Evolutionary conservation across 768 basidiomycete genomes (phyloP).

Genomic region (Lyophyllum atratum): DNA sequence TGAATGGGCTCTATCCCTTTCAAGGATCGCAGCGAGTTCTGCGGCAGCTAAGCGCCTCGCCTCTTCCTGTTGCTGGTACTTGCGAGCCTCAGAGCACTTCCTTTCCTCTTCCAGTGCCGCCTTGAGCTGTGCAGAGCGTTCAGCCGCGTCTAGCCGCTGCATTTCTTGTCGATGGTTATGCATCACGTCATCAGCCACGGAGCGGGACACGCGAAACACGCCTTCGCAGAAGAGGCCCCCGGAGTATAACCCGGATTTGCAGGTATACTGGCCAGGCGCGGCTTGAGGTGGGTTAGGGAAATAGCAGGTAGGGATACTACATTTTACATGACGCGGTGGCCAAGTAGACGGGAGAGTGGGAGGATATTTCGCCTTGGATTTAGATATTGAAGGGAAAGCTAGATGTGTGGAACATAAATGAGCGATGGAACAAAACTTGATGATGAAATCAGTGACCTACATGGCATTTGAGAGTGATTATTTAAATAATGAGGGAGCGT

Average conservation of each 20-base stretch:
- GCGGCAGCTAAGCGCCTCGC: not conserved
- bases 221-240: slow-evolving; percentile 22
- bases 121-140: not conserved
- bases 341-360: slow-evolving; percentile 17
- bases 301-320: slow-evolving; percentile 24
- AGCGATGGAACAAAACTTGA: not conserved
- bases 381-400: slow-evolving; percentile 11
- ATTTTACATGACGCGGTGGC: slow-evolving; percentile 30
- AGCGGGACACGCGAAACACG: slow-evolving; percentile 19
- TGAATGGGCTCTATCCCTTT: not conserved
- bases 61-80: not conserved
- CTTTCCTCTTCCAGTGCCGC: not conserved
- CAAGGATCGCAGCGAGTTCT: not conserved
- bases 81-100: not conserved
- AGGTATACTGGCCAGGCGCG: slow-evolving; percentile 28
- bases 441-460: not conserved
- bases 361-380: not conserved
- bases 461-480: not conserved
- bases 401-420: not conserved
- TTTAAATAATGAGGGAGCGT: not conserved
- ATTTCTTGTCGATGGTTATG: not conserved
- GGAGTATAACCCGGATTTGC: slow-evolving; percentile 16
- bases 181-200: slow-evolving; percentile 9
- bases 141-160: not conserved
- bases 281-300: slow-evolving; percentile 32